phyloP scores from a whole-genome alignment of 1,139 yeast species.

The Saccharomyces hybrid region DNA sequence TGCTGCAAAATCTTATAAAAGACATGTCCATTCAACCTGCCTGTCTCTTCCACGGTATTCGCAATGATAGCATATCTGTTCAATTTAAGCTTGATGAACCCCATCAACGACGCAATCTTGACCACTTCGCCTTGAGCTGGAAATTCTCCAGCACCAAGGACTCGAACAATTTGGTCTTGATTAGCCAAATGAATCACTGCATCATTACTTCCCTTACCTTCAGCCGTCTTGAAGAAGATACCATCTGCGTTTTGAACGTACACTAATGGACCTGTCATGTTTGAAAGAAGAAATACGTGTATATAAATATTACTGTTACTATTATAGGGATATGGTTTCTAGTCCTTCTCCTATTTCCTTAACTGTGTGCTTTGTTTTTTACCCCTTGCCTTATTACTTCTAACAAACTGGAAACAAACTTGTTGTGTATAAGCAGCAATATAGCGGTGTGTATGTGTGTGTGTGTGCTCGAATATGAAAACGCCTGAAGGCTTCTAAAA shows the following conservation, averaged over 20 bases:
- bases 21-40: slow-evolving; percentile 54
- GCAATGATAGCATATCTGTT: slow-evolving; percentile 49
- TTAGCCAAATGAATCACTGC: slow-evolving; percentile 22
- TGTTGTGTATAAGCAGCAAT: neutral
- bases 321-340: neutral
- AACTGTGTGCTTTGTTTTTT: neutral
- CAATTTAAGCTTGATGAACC: slow-evolving; percentile 52
- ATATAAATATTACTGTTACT: neutral
- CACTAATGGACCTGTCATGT: slow-evolving; percentile 23
- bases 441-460: neutral
- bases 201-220: slow-evolving; percentile 5
- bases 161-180: slow-evolving; percentile 20
- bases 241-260: slow-evolving; percentile 26
- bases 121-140: slow-evolving; percentile 31
- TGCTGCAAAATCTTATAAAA: slow-evolving; percentile 53
- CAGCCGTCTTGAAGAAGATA: slow-evolving; percentile 21
- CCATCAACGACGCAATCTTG: slow-evolving; percentile 63
- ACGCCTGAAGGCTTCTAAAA: neutral
- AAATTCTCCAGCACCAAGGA: slow-evolving; percentile 28
- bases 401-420: neutral
- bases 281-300: neutral
- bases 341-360: neutral
- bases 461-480: neutral
- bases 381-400: neutral
- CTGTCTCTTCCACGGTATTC: slow-evolving; percentile 54